Conservation (phyloP, 139 green algal genomes). For the Chlamydomonas schloesseri region DNA sequence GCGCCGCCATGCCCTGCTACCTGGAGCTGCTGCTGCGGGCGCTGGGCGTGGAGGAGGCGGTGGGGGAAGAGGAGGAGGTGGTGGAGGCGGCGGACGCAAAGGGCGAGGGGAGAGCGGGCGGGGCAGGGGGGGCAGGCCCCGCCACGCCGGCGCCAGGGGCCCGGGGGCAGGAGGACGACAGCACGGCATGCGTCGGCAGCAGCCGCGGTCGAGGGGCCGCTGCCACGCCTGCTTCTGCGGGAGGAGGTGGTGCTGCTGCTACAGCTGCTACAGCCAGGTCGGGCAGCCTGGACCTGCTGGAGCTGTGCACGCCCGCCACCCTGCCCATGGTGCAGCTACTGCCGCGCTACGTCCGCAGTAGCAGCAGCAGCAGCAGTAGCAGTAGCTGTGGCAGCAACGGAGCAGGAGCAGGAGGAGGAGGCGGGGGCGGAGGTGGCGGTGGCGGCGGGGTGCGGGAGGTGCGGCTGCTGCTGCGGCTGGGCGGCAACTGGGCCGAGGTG, state of each 20-base stretch:
- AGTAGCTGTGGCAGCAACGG: no score
- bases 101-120: not conserved
- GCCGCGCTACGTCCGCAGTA: not conserved
- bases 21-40: constrained; percentile 21
- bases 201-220: no score
- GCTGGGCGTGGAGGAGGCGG: not conserved
- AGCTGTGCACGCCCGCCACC: constrained; percentile 10
- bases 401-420: no score
- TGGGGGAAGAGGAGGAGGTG: not conserved
- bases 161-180: no score
- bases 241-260: not conserved
- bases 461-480: constrained; percentile 33
- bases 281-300: not conserved
- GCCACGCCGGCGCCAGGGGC: no score
- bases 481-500: constrained; percentile 5
- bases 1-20: constrained; percentile 34
- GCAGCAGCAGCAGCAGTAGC: no score
- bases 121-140: no score
- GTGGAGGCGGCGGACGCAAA: not conserved
- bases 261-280: not conserved
- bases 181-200: no score
- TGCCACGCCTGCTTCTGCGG: not conserved
- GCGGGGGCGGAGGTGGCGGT: not conserved
- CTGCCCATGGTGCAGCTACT: constrained; percentile 27
- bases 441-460: not conserved